Base-by-base conservation (phyloP, 257 asterid genomes). In the Ballota nigra region DNA sequence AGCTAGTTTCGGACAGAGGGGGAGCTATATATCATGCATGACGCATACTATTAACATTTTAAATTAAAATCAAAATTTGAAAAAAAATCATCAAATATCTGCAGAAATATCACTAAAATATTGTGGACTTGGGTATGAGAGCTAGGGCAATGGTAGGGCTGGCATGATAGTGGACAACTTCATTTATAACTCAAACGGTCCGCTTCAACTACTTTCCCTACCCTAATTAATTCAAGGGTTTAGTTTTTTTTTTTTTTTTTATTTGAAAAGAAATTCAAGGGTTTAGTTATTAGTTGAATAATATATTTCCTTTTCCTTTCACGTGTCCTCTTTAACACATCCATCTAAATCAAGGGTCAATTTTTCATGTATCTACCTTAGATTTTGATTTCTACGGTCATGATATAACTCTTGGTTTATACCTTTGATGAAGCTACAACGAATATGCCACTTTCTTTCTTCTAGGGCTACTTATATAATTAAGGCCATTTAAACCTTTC, bases 181-280 rank as follows among this genome's bases (percentile, higher is more conserved):
- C 73, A 65, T 78, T 72, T 11, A 47, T 47, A 19, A 73, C 15
- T 60, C 66, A 24, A 26, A 56, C 47, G 26, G 65, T 40, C 45
- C 60, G 22, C 20, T 18, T 13, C 64, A 79, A 74, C 79, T 3
- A 69, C 74, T 28, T 49, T 29, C 23, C 23, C 49, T 43, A 20
- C 72, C 75, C 70, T 24, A 66, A 66, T 59, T 59, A 22, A 79
- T 24, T 28, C 59, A 1, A n/a, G 22, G 29, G n/a, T n/a, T n/a
- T n/a, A n/a, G n/a, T n/a, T n/a, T n/a, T n/a, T n/a, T n/a, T n/a
- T n/a, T n/a, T n/a, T n/a, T n/a, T n/a, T n/a, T n/a, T n/a, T n/a
- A n/a, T n/a, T n/a, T n/a, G n/a, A n/a, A n/a, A n/a, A n/a, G n/a
- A n/a, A 29, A 28, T 28, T 4, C 33, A 28, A 28, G 33, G 12